Base-by-base conservation (phyloP, 2,329 filamentous ascomycete genomes). In the Coleophoma eucalyptorum region DNA sequence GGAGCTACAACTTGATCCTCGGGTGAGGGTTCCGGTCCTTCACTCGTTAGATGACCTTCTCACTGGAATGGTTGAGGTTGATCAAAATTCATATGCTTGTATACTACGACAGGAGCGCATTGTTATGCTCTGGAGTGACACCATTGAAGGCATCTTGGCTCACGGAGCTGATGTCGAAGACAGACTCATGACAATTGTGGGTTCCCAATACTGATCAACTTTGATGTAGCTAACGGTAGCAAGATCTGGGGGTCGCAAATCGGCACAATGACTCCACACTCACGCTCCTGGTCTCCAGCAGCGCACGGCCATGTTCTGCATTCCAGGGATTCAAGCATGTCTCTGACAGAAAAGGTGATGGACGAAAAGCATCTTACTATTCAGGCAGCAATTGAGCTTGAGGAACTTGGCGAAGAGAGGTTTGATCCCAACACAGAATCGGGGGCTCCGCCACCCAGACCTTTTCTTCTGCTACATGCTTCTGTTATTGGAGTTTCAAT, bases 1-100 rank as follows among this genome's bases (percentile, higher is more conserved):
- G 1, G 73, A 76, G 54, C n/a, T n/a, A n/a, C n/a, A n/a, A n/a
- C n/a, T n/a, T n/a, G n/a, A n/a, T n/a, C n/a, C n/a, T n/a, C n/a
- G n/a, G n/a, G 61, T 78, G 26, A 62, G 65, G 40, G 65, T 74
- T 50, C 62, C 60, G 20, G 66, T 65, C 35, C 66, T 67, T 46
- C 72, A 74, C 4, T 74, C 69, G 40, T 68, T 71, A 48, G 63
- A 76, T 4, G 74, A 76, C 51, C 65, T 77, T 26, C 64, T 74
- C 46, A 72, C 75, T 34, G 75, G 69, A 1, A 63, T 76, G 45
- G 62, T 62, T 5, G 55, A 65, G 35, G 66, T 73, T 37, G 73
- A 68, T 52, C 72, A 69, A 53, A 72, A 69, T 50, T 70, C 72
- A 48, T 74, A 72, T 51, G 68, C 68, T 13, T 72, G 71, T 47